Conservation (phyloP, 495 filamentous ascomycete species). For the Hypoxylon subgilvum region DNA sequence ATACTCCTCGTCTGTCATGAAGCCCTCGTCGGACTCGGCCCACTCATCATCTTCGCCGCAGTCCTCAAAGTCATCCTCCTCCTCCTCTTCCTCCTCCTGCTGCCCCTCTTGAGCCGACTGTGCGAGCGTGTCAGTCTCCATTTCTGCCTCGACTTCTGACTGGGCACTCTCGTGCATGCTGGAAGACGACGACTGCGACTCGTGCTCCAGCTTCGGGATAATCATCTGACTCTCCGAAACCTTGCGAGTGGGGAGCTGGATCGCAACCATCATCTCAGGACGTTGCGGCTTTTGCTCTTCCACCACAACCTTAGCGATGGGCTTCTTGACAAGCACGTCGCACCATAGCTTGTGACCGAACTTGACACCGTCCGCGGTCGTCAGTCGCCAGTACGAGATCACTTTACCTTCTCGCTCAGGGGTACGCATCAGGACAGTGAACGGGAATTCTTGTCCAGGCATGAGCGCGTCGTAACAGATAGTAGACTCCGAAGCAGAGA, state of each 20-base stretch:
- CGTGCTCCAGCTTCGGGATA: constrained; percentile 95
- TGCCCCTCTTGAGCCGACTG: constrained; percentile 44
- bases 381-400: constrained; percentile 97
- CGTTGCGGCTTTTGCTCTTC: no score
- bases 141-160: constrained; percentile 36
- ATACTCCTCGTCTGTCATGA: constrained; percentile 96
- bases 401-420: constrained; percentile 72
- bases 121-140: constrained; percentile 40
- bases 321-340: constrained; percentile 72
- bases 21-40: constrained; percentile 66
- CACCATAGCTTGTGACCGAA: constrained; percentile 97
- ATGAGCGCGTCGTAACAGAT: constrained; percentile 69
- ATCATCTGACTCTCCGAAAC: constrained; percentile 76
- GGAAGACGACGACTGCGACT: constrained; percentile 85
- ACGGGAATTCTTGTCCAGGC: constrained; percentile 75
- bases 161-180: constrained; percentile 71
- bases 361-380: constrained; percentile 75
- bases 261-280: no score
- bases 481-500: constrained; percentile 79
- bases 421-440: constrained; percentile 83
- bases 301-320: constrained; percentile 30
- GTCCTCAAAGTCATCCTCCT: constrained; percentile 71
- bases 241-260: neutral
- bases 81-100: constrained; percentile 67
- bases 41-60: constrained; percentile 62